Evolutionary conservation across 176 grass and related monocot genomes (phyloP).

Genomic region (Musa itinerans): DNA sequence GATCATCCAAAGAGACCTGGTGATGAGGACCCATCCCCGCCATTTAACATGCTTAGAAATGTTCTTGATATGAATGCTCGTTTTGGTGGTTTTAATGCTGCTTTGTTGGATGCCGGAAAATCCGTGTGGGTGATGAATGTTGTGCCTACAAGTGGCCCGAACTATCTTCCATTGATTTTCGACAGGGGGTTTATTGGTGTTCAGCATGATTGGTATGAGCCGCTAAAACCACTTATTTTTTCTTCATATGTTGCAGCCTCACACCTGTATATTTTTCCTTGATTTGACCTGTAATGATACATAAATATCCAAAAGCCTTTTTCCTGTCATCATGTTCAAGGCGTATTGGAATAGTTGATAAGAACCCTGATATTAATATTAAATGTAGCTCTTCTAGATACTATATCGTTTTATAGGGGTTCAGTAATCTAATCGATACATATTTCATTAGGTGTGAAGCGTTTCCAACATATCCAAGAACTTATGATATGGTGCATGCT

Average conservation of each 20-base stretch:
- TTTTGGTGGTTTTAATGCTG: constrained; percentile 94
- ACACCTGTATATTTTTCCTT: not conserved
- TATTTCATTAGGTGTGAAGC: constrained; percentile 77
- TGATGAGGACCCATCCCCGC: constrained; percentile 89
- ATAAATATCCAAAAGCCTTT: not conserved
- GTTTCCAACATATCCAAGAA: constrained; percentile 96
- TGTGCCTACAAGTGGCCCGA: constrained; percentile 60
- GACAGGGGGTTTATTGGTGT: constrained; percentile 88
- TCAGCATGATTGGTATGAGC: constrained; percentile 84
- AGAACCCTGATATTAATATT: not conserved
- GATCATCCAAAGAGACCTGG: constrained; percentile 99
- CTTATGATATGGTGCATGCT: constrained; percentile 98
- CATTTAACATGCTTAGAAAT: constrained; percentile 99
- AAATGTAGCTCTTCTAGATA: not conserved
- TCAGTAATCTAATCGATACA: not conserved
- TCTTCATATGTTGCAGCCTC: not conserved
- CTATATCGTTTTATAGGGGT: not conserved
- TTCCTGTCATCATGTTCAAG: not conserved
- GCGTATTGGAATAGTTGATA: not conserved
- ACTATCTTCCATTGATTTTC: constrained; percentile 80
- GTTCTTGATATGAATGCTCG: constrained; percentile 95
- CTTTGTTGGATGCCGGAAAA: constrained; percentile 77
- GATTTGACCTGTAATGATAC: not conserved
- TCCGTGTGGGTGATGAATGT: constrained; percentile 99
- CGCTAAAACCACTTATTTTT: not conserved